Percentiles rank a stretch among this genome's conserved stretches.
These are phyloP conservation scores for Kodamaea laetipori DNA, from an alignment of 805 yeast genomes.

Conservation along the genomic window DNA sequence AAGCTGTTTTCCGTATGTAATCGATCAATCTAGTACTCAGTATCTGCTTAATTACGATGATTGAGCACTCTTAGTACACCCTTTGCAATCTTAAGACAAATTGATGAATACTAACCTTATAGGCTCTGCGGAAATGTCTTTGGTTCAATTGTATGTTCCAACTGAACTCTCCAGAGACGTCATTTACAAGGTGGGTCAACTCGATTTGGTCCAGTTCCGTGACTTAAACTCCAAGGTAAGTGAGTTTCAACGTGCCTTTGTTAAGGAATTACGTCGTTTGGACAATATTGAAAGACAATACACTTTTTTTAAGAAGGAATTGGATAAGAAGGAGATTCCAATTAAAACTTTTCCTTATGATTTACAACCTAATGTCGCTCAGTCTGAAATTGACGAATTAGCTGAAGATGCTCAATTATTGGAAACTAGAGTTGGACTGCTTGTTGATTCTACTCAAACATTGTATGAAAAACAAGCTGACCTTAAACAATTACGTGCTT, in stretches of 20 bases:
- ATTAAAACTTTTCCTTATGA: constrained; percentile 39
- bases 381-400: constrained; percentile 72
- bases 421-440: constrained; percentile 73
- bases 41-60: too few relatives aligned
- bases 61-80: too few relatives aligned
- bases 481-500: constrained; percentile 68
- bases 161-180: constrained; percentile 87
- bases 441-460: constrained; percentile 67
- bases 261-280: constrained; percentile 77
- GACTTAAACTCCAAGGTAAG: constrained; percentile 78
- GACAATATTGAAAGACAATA: constrained; percentile 89
- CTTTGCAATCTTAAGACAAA: too few relatives aligned
- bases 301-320: constrained; percentile 45
- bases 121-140: constrained; percentile 96
- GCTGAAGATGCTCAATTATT: constrained; percentile 61
- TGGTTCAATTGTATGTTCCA: constrained; percentile 88
- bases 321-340: constrained; percentile 51
- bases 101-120: constrained; percentile 19
- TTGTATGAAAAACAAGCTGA: constrained; percentile 64
- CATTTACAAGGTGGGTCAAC: constrained; percentile 81
- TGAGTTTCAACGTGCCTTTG: constrained; percentile 88
- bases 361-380: constrained; percentile 31
- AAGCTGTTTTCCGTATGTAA: constrained; percentile 49
- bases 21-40: constrained; percentile 1
- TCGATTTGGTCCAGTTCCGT: constrained; percentile 83